Evolutionary conservation across 2,329 filamentous ascomycete species (phyloP).

Genomic region (Fusarium sp.): DNA sequence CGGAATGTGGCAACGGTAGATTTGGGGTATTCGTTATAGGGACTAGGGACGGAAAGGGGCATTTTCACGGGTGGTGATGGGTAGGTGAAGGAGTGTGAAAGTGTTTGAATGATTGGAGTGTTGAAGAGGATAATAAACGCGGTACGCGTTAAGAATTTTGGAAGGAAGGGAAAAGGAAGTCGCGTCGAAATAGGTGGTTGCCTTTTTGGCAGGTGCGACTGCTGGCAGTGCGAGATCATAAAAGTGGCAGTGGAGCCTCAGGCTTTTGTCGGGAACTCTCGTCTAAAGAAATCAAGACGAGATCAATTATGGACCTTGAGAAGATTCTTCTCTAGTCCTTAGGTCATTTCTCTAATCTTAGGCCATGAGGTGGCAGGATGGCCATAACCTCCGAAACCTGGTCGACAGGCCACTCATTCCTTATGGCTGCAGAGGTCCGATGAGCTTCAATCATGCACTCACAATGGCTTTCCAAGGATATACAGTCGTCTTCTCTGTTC

Average conservation of each 20-base stretch:
- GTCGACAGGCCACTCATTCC: neutral
- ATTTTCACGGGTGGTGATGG: neutral
- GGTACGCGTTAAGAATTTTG: neutral
- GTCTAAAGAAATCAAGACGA: neutral
- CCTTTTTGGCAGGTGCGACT: neutral
- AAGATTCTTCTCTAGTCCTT: neutral
- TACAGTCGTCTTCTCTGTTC: neutral
- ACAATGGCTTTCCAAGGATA: fast-evolving
- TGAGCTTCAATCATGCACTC: neutral
- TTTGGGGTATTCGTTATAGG: neutral
- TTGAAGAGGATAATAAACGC: neutral
- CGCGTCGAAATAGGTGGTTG: neutral
- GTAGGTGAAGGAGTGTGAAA: neutral
- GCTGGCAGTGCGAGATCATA: neutral
- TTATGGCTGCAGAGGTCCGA: neutral
- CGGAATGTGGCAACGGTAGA: neutral
- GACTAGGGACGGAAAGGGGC: neutral
- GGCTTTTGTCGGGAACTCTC: neutral
- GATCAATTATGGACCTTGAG: too few species aligned
- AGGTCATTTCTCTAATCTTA: neutral
- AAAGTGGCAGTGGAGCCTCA: neutral
- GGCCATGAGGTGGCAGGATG: too few species aligned
- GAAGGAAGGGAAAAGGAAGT: neutral
- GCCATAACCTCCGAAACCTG: neutral
- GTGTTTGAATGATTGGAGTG: neutral